Evolutionary conservation across 2,329 filamentous ascomycete genomes (phyloP).

Genomic region (Fusarium xyrophilum): DNA sequence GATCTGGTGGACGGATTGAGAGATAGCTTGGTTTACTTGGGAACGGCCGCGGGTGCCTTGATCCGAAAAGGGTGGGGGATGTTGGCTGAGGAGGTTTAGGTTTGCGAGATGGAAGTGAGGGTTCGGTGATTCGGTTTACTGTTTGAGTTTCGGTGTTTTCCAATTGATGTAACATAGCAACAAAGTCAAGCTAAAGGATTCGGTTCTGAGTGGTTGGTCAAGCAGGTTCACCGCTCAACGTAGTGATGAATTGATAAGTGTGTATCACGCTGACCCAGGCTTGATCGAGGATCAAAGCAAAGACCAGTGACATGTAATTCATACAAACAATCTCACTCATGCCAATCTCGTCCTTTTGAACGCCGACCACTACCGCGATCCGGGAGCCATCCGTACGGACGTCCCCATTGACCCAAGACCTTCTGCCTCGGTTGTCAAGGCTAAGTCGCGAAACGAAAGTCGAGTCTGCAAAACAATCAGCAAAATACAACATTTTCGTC

Average conservation of each 20-base stretch:
- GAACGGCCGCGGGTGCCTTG: neutral
- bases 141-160: neutral
- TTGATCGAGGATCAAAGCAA: neutral
- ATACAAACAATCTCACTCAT: neutral
- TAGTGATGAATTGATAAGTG: neutral
- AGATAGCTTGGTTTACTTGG: neutral
- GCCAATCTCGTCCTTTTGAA: too few relatives aligned
- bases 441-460: constrained; percentile 24
- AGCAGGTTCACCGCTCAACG: neutral
- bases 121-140: neutral
- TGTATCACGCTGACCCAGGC: neutral
- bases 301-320: neutral
- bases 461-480: neutral
- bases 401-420: neutral
- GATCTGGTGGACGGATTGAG: constrained; percentile 2
- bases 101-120: neutral
- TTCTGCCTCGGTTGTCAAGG: neutral
- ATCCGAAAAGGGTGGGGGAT: neutral
- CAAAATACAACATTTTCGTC: rapidly evolving
- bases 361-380: too few relatives aligned
- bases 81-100: neutral
- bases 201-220: neutral
- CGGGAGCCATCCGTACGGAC: neutral
- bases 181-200: neutral
- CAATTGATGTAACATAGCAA: neutral